Evolutionary conservation across 73 alveolate genomes (phyloP), one percentile per base, ranked within the genome.

Genomic region (Tetrahymena thermophila): DNA sequence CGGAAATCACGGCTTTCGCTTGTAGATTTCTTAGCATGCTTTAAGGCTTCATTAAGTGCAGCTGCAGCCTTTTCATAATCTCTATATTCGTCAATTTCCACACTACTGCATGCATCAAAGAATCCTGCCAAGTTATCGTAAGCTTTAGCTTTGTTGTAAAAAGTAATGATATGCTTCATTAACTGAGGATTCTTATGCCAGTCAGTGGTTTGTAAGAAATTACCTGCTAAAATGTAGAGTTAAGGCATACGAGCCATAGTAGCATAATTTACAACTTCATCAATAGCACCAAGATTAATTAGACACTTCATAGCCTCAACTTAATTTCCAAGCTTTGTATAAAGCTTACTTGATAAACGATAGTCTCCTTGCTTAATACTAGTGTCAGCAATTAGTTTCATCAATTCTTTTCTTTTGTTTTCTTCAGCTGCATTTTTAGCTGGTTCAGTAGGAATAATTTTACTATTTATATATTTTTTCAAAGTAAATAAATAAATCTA

Each of bases 11-110:
- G 97, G 84, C 95, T 97, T 89, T 97, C 97, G 89, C 96, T 95
- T 38, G 95, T 97, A 15, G 99, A 97, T 95, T 98, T 98, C 83
- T 97, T 96, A 40, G 98, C 96, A 50, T 98, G 98, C 95, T 99
- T 98, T 85, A 98, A 95, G 14, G 99, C 99, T 94, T 99, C 99
- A 83, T 98, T 97, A 97, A 98, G 97, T 19, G 99, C 99, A 94
- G 99, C 99, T 56, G 98, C 97, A 35, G 99, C 99, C 93, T 98
- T 98, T 95, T 98, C 99, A 95, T 98, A 99, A 96, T 99, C 99
- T 57, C 99, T 95, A 96, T 98, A 98, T 95, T 99, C 99, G 93
- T 98, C 99, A 11, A 99, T 99, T 96, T 98, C 99, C 5, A 98
- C 98, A 44, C 97, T 94, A 31, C 99, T 99, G 83, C 99, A 97